phyloP scores from a whole-genome alignment of 2,329 filamentous ascomycete genomes.

The Talaromyces islandicus region DNA sequence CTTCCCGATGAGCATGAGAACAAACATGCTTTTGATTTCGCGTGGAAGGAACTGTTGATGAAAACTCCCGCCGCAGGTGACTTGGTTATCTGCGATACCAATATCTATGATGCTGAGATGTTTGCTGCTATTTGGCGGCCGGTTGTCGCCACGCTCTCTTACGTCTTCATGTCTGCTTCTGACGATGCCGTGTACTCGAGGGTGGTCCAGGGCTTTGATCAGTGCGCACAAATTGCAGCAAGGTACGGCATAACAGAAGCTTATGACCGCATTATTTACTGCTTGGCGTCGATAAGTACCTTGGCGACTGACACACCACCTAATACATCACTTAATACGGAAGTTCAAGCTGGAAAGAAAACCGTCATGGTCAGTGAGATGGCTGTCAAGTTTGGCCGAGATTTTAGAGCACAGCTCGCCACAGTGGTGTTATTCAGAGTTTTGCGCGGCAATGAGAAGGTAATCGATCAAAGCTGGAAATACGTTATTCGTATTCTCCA shows the following conservation, averaged over 20 bases:
- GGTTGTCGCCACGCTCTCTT: conserved; percentile 88
- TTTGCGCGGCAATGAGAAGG: conserved; percentile 73
- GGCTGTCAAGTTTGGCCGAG: conserved; percentile 88
- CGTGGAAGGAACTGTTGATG: conserved; percentile 87
- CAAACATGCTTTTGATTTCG: conserved; percentile 91
- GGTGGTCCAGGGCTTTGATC: conserved; percentile 90
- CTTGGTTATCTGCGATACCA: conserved; percentile 77
- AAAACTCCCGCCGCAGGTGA: conserved; percentile 74
- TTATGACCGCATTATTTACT: conserved; percentile 87
- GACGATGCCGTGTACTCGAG: conserved; percentile 93
- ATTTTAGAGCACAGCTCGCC: conserved; percentile 88
- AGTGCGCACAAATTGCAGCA: conserved; percentile 88
- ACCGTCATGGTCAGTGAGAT: conserved; percentile 98
- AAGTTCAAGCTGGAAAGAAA: conserved; percentile 85
- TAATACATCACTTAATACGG: conserved; percentile 86
- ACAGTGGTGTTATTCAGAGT: conserved; percentile 94
- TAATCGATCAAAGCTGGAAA: conserved; percentile 55
- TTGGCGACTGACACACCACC: conserved; percentile 69
- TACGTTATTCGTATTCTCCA: conserved; percentile 87
- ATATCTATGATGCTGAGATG: conserved; percentile 96
- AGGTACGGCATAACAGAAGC: conserved; percentile 78
- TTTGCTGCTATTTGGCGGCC: conserved; percentile 94
- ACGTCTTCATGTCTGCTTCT: conserved; percentile 97
- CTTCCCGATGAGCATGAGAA: conserved; percentile 96
- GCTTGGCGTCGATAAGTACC: conserved; percentile 83